Evolutionary conservation across 1,284 basidiomycete genomes (phyloP).

Genomic region (Coniophora puteana): DNA sequence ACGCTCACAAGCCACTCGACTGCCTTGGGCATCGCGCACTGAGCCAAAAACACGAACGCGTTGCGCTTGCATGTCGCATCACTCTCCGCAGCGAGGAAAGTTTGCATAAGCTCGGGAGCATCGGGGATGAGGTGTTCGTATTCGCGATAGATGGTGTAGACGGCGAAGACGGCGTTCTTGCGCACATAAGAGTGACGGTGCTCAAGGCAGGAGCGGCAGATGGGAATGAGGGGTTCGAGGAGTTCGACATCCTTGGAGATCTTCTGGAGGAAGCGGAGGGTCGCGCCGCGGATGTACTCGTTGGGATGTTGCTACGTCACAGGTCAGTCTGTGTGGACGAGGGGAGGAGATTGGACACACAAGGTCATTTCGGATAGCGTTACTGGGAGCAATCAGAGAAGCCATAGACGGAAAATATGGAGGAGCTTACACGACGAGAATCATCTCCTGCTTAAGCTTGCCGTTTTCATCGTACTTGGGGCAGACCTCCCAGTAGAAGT

Average conservation of each 20-base stretch:
- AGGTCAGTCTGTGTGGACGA: slow-evolving; percentile 3
- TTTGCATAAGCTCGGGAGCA: slow-evolving; percentile 94
- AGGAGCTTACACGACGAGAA: slow-evolving; percentile 86
- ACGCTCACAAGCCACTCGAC: slow-evolving; percentile 88
- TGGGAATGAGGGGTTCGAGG: slow-evolving; percentile 94
- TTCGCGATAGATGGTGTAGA: slow-evolving; percentile 92
- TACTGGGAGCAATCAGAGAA: slow-evolving; percentile 44
- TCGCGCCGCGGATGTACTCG: slow-evolving; percentile 98
- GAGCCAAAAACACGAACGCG: slow-evolving; percentile 92
- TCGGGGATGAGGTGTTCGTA: slow-evolving; percentile 96
- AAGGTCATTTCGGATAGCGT: slow-evolving; percentile 96
- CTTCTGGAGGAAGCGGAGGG: slow-evolving; percentile 96
- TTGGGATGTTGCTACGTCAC: slow-evolving; percentile 90
- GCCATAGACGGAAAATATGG: background rate
- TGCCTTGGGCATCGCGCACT: slow-evolving; percentile 87
- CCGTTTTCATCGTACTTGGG: slow-evolving; percentile 97
- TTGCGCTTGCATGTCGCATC: slow-evolving; percentile 98
- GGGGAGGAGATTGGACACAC: slow-evolving; percentile 40
- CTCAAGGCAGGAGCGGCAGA: slow-evolving; percentile 91
- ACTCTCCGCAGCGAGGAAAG: slow-evolving; percentile 95
- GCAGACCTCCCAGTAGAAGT: slow-evolving; percentile 99
- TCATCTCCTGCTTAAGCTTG: slow-evolving; percentile 99
- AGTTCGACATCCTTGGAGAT: slow-evolving; percentile 91
- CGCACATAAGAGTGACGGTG: slow-evolving; percentile 98
- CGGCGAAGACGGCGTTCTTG: slow-evolving; percentile 97